These are phyloP conservation scores for Verticillium longisporum DNA, from an alignment of 2,329 filamentous ascomycete species.

Conservation along the genomic window DNA sequence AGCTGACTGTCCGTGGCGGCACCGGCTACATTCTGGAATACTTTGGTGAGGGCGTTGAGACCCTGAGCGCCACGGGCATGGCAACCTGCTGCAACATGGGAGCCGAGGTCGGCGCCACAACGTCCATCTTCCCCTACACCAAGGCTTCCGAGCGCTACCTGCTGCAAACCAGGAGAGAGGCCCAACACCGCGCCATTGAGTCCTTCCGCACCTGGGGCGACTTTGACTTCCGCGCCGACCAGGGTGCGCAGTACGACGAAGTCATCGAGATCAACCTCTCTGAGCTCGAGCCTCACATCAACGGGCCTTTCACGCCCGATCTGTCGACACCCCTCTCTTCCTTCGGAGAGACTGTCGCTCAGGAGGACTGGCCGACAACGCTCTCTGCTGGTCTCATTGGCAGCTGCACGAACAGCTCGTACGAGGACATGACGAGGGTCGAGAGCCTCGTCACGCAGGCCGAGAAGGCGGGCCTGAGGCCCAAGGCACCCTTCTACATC, in stretches of 20 bases:
- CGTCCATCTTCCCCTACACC: constrained; percentile 90
- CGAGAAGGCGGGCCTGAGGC: constrained; percentile 78
- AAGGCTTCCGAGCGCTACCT: constrained; percentile 80
- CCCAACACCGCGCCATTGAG: constrained; percentile 7
- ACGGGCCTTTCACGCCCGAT: constrained; percentile 94
- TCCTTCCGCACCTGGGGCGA: constrained; percentile 9
- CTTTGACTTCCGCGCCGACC: constrained; percentile 61
- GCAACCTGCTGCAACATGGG: constrained; percentile 89
- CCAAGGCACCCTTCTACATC: constrained; percentile 88
- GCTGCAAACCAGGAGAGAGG: constrained; percentile 68
- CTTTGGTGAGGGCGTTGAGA: constrained; percentile 81
- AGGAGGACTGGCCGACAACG: constrained; percentile 83
- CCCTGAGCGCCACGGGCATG: constrained; percentile 88
- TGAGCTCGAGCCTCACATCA: constrained; percentile 88
- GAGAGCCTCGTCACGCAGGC: constrained; percentile 92
- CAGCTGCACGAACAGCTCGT: constrained; percentile 98
- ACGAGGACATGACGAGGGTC: constrained; percentile 95
- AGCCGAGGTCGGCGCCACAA: constrained; percentile 88
- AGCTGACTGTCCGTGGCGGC: constrained; percentile 85
- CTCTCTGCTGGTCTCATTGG: constrained; percentile 93
- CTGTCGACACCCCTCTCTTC: constrained; percentile 85
- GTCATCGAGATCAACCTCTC: constrained; percentile 87
- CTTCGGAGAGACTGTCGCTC: constrained; percentile 78
- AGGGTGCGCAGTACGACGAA: constrained; percentile 81
- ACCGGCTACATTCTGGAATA: constrained; percentile 96